A percentile compares a stretch with the other conserved stretches of the same genome.
Conservation (phyloP, 179 eudicot species). For the Corrigiola litoralis region DNA sequence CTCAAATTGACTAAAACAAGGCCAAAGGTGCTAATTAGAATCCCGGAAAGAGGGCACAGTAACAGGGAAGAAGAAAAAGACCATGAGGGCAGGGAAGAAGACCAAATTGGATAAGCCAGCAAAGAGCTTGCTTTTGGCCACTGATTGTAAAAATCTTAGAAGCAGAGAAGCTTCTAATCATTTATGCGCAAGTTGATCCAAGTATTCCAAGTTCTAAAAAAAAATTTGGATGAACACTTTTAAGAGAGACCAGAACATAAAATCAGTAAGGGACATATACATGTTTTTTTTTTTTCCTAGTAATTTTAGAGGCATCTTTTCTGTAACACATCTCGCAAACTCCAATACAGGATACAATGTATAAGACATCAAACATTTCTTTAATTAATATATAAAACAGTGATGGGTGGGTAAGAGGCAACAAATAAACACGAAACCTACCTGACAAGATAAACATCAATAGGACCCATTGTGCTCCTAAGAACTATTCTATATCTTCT, state of each 20-base stretch:
- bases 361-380: too few relatives aligned
- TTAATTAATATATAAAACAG: too few relatives aligned
- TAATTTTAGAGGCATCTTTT: background rate
- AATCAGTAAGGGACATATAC: background rate
- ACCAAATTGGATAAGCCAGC: background rate
- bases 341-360: background rate
- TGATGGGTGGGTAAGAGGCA: too few relatives aligned
- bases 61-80: slow-evolving; percentile 2
- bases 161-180: background rate
- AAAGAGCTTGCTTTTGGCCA: background rate
- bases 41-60: background rate
- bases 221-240: too few relatives aligned
- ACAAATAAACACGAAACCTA: slow-evolving; percentile 21
- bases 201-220: background rate
- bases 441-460: slow-evolving; percentile 96
- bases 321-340: background rate
- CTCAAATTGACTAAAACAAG: slow-evolving; percentile 69
- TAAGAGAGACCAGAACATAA: background rate
- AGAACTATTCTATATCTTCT: slow-evolving; percentile 91
- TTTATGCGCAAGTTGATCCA: background rate
- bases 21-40: background rate
- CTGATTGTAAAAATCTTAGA: background rate
- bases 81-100: background rate
- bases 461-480: slow-evolving; percentile 95
- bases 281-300: background rate